phyloP scores from a whole-genome alignment of 2,329 filamentous ascomycete species.

The Ceratocystis smalleyi region DNA sequence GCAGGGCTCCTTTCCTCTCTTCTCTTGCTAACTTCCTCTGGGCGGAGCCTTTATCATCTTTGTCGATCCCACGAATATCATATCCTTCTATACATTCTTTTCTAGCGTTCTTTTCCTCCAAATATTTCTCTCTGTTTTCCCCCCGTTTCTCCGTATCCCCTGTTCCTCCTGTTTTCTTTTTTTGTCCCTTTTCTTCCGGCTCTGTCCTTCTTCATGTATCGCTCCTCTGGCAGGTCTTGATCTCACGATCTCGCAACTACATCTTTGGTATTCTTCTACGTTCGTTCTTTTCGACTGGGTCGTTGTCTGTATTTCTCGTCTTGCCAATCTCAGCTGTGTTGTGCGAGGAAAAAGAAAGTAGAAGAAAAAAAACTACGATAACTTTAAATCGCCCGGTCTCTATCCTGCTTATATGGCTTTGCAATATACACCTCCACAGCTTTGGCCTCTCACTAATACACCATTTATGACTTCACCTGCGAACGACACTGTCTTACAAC shows the following conservation, averaged over 20 bases:
- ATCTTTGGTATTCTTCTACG: background rate
- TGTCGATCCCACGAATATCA: background rate
- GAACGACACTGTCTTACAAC: background rate
- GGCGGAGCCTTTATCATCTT: background rate
- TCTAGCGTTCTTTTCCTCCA: background rate
- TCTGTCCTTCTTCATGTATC: background rate
- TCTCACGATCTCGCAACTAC: background rate
- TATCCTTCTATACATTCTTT: background rate
- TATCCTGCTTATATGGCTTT: background rate
- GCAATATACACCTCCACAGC: background rate
- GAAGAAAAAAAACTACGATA: background rate
- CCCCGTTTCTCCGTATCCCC: background rate
- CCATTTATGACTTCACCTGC: background rate
- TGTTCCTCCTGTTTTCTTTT: background rate
- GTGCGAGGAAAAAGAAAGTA: too few relatives aligned
- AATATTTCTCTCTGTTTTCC: background rate
- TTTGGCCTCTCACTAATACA: background rate
- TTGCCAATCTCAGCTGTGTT: background rate
- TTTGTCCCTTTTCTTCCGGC: background rate
- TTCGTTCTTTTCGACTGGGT: background rate
- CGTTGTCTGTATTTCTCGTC: background rate
- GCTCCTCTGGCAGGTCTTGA: constrained; percentile 5
- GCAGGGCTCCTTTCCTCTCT: background rate
- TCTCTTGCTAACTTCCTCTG: background rate
- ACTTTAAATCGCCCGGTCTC: background rate